Evolutionary conservation across 78 protist species (phyloP), one percentile per base, ranked within the genome.

Genomic region (Bodo saltans): DNA sequence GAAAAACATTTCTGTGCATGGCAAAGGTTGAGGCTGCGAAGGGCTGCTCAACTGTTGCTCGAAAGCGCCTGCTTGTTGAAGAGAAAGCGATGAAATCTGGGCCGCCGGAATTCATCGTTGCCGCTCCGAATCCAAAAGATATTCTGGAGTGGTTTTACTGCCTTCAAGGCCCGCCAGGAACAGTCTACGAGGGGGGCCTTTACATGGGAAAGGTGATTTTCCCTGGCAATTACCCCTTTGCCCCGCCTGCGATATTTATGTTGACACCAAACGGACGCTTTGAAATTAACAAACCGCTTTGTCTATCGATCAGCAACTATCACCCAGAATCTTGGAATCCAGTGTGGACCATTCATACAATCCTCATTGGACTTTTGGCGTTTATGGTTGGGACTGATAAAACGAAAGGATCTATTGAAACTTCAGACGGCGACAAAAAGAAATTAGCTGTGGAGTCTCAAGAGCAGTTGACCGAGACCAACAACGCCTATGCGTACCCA

Each of bases 251-350:
- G 35, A 90, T 92, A 69, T 0, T 28, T 34, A 92, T 92, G 88
- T 0, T 81, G 39, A 92, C 95, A 0, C 95, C 93, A 0, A 76
- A 26, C 38, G 95, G 95, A 26, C 72, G 95, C 3, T 92, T 92
- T 27, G 47, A 72, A 21, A 53, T 70, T 3, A 29, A 81, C 74
- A 83, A 35, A 23, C 53, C 89, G 26, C 52, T 92, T 2, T 92
- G 95, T 81, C 72, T 90, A 1, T 83, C 91, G 42, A 85, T 90
- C 76, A 32, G 74, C 8, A 89, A 88, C 73, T 90, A 84, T 71
- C 97, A 94, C 70, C 93, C 92, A 27, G 95, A 92, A 70, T 23
- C 75, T 23, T 94, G 95, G 95, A 67, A 74, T 52, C 92, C 94
- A 0, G 4, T 72, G 27, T 92, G 94, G 95, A 42, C 87, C 0